Base-by-base conservation (phyloP, 257 asterid species). In the Scutellaria minor region DNA sequence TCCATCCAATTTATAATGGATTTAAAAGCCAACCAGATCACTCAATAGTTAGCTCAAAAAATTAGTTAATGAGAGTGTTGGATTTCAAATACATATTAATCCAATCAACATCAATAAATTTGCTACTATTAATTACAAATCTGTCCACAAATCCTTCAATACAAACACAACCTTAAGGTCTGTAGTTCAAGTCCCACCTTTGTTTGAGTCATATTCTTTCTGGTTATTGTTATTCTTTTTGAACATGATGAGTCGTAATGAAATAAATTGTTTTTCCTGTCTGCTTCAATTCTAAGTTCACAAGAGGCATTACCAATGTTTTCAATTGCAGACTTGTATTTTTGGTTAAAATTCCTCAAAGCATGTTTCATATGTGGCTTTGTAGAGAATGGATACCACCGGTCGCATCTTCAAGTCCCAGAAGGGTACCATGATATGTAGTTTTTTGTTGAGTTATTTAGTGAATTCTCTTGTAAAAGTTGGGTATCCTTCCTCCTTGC, bases 181-280 rank as follows among this genome's bases (percentile, higher is more conserved):
- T 24, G 46, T 35, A 35, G 50, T 70, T 47, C 31, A 46, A 15
- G 66, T 41, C 68, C 64, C 65, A 10, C 53, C 13, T 9, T 59
- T 41, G 0, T 54, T 46, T 42, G 42, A 11, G 45, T 70, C 9
- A 27, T 15, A 44, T 27, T 65, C 46, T 55, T 27, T 12, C 42
- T 48, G 13, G 10, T 55, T 64, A 56, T 67, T 70, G 68, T 44
- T 71, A 53, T 57, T 54, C 45, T 40, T 41, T 52, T 51, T 72
- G 64, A 66, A 44, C 39, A 50, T 51, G 35, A 45, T 11, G 48
- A 31, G 39, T 57, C 5, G 56, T 39, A 37, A 44, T 44, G 15
- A 46, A 24, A 62, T 45, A 31, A 45, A 18, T 31, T 14, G 27
- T 65, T 65, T 22, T 47, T 40, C 35, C 27, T 62, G 53, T 46